Conservation (phyloP, 2,329 filamentous ascomycete species). For the Verticillium longisporum region DNA sequence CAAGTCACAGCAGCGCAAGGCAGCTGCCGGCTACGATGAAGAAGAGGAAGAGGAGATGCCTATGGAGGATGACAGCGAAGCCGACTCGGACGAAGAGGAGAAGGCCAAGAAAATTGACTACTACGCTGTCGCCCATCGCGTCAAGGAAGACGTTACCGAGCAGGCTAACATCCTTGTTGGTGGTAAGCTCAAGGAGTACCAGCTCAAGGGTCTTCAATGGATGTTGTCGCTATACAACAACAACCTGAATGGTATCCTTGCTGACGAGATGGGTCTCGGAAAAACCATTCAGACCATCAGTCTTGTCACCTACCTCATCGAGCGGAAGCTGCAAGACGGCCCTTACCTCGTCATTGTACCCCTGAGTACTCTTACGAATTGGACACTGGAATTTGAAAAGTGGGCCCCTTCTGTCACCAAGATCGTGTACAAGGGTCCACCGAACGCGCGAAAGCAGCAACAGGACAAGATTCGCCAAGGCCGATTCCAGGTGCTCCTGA, state of each 20-base stretch:
- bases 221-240: conserved; percentile 99
- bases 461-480: conserved; percentile 93
- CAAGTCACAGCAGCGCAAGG: conserved; percentile 83
- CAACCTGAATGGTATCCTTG: conserved; percentile 96
- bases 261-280: conserved; percentile 98
- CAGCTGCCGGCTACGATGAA: conserved; percentile 71
- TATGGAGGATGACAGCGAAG: conserved; percentile 58
- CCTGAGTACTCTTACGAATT: conserved; percentile 94
- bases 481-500: conserved; percentile 91
- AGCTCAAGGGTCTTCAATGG: conserved; percentile 97
- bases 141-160: conserved; percentile 82
- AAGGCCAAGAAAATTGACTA: conserved; percentile 85
- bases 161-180: conserved; percentile 86
- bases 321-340: conserved; percentile 85
- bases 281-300: conserved; percentile 99
- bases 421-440: conserved; percentile 96
- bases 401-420: conserved; percentile 86
- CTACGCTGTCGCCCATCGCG: conserved; percentile 93
- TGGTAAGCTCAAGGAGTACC: conserved; percentile 92
- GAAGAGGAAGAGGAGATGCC: conserved; percentile 27
- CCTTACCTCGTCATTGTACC: conserved; percentile 97
- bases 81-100: conserved; percentile 61
- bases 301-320: conserved; percentile 93
- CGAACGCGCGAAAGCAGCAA: conserved; percentile 77
- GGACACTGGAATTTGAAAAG: conserved; percentile 98